Evolutionary conservation across 2,329 filamentous ascomycete species (phyloP).

Genomic region (Hypoxylon sp.): DNA sequence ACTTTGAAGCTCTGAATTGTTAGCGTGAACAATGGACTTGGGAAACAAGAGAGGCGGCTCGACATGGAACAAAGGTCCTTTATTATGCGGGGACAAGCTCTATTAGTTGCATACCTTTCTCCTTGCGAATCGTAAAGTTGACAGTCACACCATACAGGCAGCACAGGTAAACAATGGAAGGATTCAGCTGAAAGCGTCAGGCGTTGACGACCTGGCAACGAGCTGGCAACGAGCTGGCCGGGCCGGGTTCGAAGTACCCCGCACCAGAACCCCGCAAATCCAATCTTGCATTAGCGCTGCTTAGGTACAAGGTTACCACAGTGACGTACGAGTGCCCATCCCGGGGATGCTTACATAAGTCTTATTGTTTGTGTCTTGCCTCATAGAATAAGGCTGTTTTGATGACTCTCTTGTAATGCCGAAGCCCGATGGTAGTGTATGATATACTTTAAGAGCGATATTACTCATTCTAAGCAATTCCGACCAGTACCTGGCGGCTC

Average conservation of each 20-base stretch:
- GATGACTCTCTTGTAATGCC: too few relatives aligned
- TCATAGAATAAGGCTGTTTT: too few relatives aligned
- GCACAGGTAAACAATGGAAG: conserved; percentile 32
- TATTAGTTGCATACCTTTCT: conserved; percentile 31
- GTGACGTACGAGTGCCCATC: conserved; percentile 13
- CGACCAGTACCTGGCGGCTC: too few relatives aligned
- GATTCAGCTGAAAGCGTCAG: conserved; percentile 41
- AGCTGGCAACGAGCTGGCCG: too few relatives aligned
- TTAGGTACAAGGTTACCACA: conserved; percentile 1
- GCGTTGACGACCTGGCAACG: conserved; percentile 27
- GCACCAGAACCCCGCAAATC: conserved; percentile 24
- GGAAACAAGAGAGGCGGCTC: conserved; percentile 2
- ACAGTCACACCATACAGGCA: conserved; percentile 2
- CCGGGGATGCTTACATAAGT: not conserved
- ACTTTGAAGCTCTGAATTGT: not conserved
- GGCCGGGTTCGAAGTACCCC: conserved; percentile 1
- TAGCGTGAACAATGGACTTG: conserved; percentile 8
- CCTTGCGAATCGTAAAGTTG: conserved; percentile 20
- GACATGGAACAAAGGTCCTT: conserved; percentile 10
- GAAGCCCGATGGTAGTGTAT: too few relatives aligned
- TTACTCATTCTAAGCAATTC: too few relatives aligned
- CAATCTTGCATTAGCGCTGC: conserved; percentile 31
- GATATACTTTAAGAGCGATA: too few relatives aligned
- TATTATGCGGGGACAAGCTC: conserved; percentile 18
- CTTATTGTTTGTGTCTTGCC: not conserved